These are phyloP conservation scores for Calonectria honghensis DNA, from an alignment of 2,329 filamentous ascomycete genomes.

Conservation along the genomic window DNA sequence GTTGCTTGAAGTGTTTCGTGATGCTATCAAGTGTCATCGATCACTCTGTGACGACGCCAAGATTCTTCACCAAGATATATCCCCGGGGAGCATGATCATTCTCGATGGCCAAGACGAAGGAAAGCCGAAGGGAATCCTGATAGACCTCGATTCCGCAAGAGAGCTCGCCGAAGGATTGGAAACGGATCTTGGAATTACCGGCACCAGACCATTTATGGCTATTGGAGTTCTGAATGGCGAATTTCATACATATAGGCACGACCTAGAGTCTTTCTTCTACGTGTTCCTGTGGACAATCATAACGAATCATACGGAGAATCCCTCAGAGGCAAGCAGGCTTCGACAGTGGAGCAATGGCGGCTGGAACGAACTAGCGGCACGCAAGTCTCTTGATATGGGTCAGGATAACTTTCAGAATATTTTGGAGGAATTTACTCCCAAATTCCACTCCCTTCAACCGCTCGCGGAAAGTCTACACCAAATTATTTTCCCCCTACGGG, in stretches of 20 bases:
- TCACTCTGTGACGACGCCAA: conserved; percentile 33
- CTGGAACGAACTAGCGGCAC: neutral
- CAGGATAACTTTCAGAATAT: neutral
- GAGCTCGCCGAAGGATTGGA: conserved; percentile 42
- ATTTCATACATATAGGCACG: conserved; percentile 50
- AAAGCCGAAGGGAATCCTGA: conserved; percentile 51
- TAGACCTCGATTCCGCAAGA: conserved; percentile 47
- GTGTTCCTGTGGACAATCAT: conserved; percentile 46
- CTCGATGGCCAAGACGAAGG: neutral
- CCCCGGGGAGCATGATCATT: conserved; percentile 45
- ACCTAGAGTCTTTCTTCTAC: conserved; percentile 57
- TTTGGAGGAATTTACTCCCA: neutral
- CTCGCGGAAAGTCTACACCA: neutral
- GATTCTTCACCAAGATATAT: conserved; percentile 34
- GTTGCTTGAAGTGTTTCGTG: conserved; percentile 45
- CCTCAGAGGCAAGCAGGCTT: neutral
- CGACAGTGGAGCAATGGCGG: neutral
- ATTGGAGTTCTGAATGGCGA: conserved; percentile 45
- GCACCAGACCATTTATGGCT: conserved; percentile 55
- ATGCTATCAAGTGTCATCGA: conserved; percentile 48
- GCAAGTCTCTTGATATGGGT: neutral
- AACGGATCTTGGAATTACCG: conserved; percentile 45
- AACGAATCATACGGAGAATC: neutral
- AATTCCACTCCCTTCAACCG: neutral
- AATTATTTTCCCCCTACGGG: neutral